phyloP scores from a whole-genome alignment of 768 basidiomycete species.

The Kwoniella pini region DNA sequence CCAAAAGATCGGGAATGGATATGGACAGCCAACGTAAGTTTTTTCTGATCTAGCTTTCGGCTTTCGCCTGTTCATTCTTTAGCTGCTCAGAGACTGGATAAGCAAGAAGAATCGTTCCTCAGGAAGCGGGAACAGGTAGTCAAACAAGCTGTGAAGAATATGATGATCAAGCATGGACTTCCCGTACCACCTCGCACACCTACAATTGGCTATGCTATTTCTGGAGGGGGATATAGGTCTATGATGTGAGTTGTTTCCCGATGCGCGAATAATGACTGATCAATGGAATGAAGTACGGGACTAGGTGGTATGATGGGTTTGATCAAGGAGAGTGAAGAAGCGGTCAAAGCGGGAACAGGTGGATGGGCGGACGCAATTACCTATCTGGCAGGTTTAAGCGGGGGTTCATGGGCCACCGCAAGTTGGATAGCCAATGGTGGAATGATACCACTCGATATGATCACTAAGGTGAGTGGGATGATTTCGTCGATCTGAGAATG shows the following conservation, averaged over 20 bases:
- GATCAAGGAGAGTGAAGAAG: slow-evolving; percentile 65
- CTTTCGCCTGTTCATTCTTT: not conserved
- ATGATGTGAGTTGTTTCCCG: slow-evolving; percentile 66
- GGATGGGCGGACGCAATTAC: slow-evolving; percentile 69
- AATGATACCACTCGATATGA: slow-evolving; percentile 37
- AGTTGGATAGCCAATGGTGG: slow-evolving; percentile 59
- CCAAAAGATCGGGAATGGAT: slow-evolving; percentile 42
- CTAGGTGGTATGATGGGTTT: slow-evolving; percentile 36
- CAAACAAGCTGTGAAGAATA: slow-evolving; percentile 28
- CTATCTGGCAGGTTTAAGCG: slow-evolving; percentile 64
- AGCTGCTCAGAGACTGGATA: slow-evolving; percentile 6
- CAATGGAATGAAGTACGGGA: slow-evolving; percentile 19
- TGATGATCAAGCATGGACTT: slow-evolving; percentile 24
- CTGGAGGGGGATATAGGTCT: slow-evolving; percentile 72
- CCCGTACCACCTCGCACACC: slow-evolving; percentile 42
- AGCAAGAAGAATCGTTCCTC: slow-evolving; percentile 36
- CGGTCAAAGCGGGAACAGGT: slow-evolving; percentile 62
- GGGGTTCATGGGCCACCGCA: slow-evolving; percentile 50
- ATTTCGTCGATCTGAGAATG: too few relatives aligned
- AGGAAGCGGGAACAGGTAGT: slow-evolving; percentile 24
- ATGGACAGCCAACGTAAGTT: slow-evolving; percentile 33
- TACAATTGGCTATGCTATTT: slow-evolving; percentile 60
- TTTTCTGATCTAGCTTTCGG: too few relatives aligned
- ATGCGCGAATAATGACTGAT: too few relatives aligned
- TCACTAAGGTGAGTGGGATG: slow-evolving; percentile 44